Evolutionary conservation across 2,329 filamentous ascomycete genomes (phyloP).

Genomic region (Venturia nashicola): DNA sequence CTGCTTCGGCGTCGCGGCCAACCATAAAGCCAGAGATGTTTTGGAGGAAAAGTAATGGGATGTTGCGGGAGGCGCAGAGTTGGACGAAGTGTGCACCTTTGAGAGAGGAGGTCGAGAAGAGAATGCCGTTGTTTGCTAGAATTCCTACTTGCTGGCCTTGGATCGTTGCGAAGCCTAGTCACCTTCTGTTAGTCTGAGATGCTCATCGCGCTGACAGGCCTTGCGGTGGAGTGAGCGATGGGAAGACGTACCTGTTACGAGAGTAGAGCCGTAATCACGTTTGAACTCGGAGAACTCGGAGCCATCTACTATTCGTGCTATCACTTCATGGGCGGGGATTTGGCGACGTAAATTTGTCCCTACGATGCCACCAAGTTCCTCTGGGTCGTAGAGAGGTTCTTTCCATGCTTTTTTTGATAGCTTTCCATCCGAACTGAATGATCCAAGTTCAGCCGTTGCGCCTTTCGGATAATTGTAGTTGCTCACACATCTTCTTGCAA

Average conservation of each 20-base stretch:
- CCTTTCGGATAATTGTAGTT: conserved; percentile 77
- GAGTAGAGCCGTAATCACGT: conserved; percentile 72
- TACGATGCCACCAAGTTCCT: conserved; percentile 78
- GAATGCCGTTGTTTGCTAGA: conserved; percentile 88
- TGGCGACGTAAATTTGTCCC: conserved; percentile 80
- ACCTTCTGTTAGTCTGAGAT: background rate
- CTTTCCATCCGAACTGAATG: conserved; percentile 23
- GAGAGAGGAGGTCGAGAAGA: conserved; percentile 77
- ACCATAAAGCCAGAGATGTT: conserved; percentile 99
- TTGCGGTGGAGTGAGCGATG: background rate
- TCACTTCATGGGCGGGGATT: conserved; percentile 78
- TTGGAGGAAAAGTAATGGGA: conserved; percentile 86
- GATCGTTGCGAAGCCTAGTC: conserved; percentile 66
- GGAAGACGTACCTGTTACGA: conserved; percentile 51
- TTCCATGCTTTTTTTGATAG: conserved; percentile 36
- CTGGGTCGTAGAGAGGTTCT: conserved; percentile 68
- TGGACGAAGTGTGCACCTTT: conserved; percentile 98
- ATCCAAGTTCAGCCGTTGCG: conserved; percentile 12
- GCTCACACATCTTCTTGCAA: conserved; percentile 69
- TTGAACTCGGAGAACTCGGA: conserved; percentile 92
- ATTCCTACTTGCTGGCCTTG: conserved; percentile 87
- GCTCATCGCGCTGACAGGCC: background rate
- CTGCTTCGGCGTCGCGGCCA: conserved; percentile 77
- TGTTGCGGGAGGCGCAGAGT: conserved; percentile 77
- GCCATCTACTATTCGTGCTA: conserved; percentile 84